Base-by-base conservation (phyloP, 805 yeast genomes). In the Torulaspora indica region DNA sequence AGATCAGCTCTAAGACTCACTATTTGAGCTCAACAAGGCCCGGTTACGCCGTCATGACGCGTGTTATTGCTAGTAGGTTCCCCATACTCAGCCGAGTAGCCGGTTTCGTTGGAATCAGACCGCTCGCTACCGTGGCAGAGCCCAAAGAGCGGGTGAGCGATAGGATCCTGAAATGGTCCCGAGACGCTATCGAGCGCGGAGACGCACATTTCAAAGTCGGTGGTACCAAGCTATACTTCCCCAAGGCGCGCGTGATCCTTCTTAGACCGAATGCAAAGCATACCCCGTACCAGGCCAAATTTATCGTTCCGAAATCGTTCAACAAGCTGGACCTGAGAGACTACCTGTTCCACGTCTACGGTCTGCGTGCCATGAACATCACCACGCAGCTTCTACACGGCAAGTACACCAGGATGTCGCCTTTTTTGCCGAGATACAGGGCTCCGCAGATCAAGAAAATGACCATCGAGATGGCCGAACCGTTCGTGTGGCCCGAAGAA, bases 201-300 rank as follows among this genome's bases (percentile, higher is more conserved):
- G 73, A 73, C 52, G 82, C 96, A 2, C 96, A 89, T 71, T 91
- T 88, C 76, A 73, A 72, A 32, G 78, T 85, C 6, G 98, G 98
- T 57, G 82, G 78, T 5, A 79, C 76, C 52, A 73, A 84, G 51
- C 72, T 85, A 8, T 90, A 79, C 63, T 85, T 91, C 64, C 98
- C 98, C 25, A 79, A 80, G 49, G 96, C 95, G 1, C 74, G 91
- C 49, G 73, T 91, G 30, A 78, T 85, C 40, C 71, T 91, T 25
- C 69, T 93, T 50, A 77, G 95, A 61, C 96, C 97, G 34, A 85
- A 85, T 58, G 96, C 98, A n/a, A 86, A 86, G 60, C 95, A 87
- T 67, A 85, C 96, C 0, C 99, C 99, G 38, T 90, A 85, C 69
- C 97, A 89, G 67, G 98, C 98, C 39, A 89, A 88, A 64, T 93